Evolutionary conservation across 805 yeast genomes (phyloP), one percentile per base, ranked within the genome.

Genomic region (Saccharomyces eubayanus): DNA sequence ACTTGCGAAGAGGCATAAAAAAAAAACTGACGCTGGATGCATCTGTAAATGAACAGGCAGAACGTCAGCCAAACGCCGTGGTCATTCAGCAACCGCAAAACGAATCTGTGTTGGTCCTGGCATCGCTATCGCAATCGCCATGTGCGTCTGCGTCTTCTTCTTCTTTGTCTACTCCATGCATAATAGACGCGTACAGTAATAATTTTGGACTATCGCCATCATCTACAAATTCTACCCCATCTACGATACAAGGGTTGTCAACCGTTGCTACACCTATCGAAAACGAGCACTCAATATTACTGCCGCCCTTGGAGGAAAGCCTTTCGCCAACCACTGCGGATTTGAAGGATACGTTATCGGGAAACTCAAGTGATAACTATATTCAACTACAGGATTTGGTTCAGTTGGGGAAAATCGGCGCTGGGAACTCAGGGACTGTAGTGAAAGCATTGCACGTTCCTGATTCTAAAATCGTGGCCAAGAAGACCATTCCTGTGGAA

Each of bases 361-460:
- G 24, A 36, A 36, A 10, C 10, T 16, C 43, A 16, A 36, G 16
- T 8, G 43, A 9, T 36, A 57, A 53, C 31, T 51, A 55, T 46
- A 74, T 83, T 48, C 76, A 76, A 52, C 77, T 78, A 46, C 82
- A 82, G 46, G 97, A 94, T 63, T 70, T 94, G 28, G 80, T 90
- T 14, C 81, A 83, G 31, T 68, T 94, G 51, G 83, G 88, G 55
- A 83, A 83, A 56, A 75, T 94, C 50, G 99, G 99, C 9, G 79
- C 89, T 29, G 99, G 99, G 11, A 91, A 89, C 66, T 89, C 96
- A 11, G 99, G 99, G 2, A 83, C 89, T 1, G 99, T 94, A 2
- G 75, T 86, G 48, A 89, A 91, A 65, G 95, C 90, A 11, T 72
- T 89, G 51, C 98, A 94, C 69, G 78, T 88, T 4, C 97, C 98